Percentiles rank a stretch among this genome's conserved stretches.
Evolutionary conservation across 192 early-diverging fungal species (phyloP).

Genomic region (Entophlyctis luteolus): DNA sequence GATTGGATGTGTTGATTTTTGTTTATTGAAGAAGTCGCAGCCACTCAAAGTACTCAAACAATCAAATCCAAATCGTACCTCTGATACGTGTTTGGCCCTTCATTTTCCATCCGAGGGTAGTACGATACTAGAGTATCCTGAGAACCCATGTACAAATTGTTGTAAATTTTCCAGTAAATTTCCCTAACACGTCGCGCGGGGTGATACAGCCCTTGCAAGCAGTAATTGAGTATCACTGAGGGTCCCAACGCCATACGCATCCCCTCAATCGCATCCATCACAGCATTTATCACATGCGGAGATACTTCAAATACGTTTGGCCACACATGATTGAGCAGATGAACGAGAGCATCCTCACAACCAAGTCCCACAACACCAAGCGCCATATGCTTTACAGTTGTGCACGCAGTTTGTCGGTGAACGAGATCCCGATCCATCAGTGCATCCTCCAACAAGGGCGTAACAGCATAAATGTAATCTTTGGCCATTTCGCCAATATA

Average conservation of each 20-base stretch:
- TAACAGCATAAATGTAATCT: conserved; percentile 97
- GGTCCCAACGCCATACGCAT: conserved; percentile 87
- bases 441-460: conserved; percentile 92
- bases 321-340: conserved; percentile 94
- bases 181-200: conserved; percentile 92
- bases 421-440: conserved; percentile 96
- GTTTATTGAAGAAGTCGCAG: too few relatives aligned
- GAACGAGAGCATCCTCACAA: conserved; percentile 90
- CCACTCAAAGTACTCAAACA: conserved; percentile 22
- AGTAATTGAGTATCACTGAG: conserved; percentile 75
- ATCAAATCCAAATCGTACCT: conserved; percentile 74
- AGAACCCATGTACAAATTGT: conserved; percentile 84
- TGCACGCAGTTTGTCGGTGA: conserved; percentile 95
- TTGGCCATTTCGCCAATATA: conserved; percentile 98
- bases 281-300: conserved; percentile 96
- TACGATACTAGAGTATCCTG: conserved; percentile 90
- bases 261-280: conserved; percentile 95
- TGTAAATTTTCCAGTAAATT: conserved; percentile 99
- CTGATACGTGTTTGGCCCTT: conserved; percentile 69
- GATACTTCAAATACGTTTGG: conserved; percentile 95
- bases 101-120: conserved; percentile 87
- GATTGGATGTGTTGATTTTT: too few relatives aligned
- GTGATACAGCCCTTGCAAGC: conserved; percentile 94
- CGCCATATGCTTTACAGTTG: conserved; percentile 91
- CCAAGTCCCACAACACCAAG: conserved; percentile 88